Evolutionary conservation across 768 basidiomycete genomes (phyloP).

Genomic region (Termitomyces heimii): DNA sequence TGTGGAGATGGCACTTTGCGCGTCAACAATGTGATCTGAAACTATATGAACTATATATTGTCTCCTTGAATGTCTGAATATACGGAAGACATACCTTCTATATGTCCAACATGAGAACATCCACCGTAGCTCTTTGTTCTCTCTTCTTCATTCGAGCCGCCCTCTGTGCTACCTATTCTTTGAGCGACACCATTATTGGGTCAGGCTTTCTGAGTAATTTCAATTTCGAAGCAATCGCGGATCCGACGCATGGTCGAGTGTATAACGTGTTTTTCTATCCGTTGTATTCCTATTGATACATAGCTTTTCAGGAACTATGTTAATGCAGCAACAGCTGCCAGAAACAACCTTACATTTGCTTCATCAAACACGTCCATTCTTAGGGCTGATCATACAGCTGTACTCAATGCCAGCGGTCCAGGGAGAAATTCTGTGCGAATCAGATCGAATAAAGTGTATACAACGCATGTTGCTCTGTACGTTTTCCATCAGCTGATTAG

Average conservation of each 20-base stretch:
- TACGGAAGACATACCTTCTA: neutral
- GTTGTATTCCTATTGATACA: neutral
- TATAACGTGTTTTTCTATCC: slow-evolving; percentile 20
- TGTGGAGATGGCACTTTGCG: neutral
- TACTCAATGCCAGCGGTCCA: slow-evolving; percentile 35
- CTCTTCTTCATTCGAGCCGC: neutral
- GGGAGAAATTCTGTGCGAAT: slow-evolving; percentile 56
- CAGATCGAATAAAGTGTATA: slow-evolving; percentile 42
- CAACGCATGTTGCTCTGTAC: slow-evolving; percentile 49
- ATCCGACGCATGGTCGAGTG: slow-evolving; percentile 63
- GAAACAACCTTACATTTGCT: slow-evolving; percentile 48
- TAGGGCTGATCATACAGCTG: slow-evolving; percentile 42
- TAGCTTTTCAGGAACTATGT: slow-evolving; percentile 31
- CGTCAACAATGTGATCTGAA: neutral
- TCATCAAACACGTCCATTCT: slow-evolving; percentile 43
- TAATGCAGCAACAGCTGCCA: slow-evolving; percentile 29
- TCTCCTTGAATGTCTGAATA: neutral
- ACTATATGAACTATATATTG: neutral
- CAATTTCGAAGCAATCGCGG: slow-evolving; percentile 39
- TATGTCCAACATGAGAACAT: slow-evolving; percentile 5
- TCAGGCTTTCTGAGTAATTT: slow-evolving; percentile 43
- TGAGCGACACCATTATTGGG: slow-evolving; percentile 37
- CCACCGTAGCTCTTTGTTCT: neutral
- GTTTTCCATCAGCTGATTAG: slow-evolving; percentile 13
- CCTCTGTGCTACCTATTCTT: slow-evolving; percentile 30